A percentile compares a stretch with the other conserved stretches of the same genome.
phyloP scores from a whole-genome alignment of 805 yeast species.

The Tetrapisispora arboricola region DNA sequence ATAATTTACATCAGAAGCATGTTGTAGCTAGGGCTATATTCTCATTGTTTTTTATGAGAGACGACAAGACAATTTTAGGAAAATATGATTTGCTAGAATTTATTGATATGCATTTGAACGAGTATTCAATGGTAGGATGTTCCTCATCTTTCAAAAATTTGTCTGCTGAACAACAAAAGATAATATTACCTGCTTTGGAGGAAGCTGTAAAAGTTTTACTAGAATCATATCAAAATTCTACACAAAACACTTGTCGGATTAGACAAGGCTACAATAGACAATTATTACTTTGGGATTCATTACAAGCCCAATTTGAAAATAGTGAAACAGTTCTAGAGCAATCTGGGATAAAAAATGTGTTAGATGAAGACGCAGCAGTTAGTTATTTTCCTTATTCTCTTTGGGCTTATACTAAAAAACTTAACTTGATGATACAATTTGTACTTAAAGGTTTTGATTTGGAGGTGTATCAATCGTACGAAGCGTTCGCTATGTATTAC shows the following conservation, averaged over 20 bases:
- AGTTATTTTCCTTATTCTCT: slow-evolving; percentile 59
- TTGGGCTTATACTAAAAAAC: slow-evolving; percentile 57
- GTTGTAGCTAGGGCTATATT: slow-evolving; percentile 51
- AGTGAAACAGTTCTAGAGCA: slow-evolving; percentile 38
- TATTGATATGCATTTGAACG: slow-evolving; percentile 34
- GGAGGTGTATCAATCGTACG: slow-evolving; percentile 64
- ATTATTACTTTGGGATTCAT: slow-evolving; percentile 58
- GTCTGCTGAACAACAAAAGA: slow-evolving; percentile 2
- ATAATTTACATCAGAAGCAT: slow-evolving; percentile 28
- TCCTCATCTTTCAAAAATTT: background rate
- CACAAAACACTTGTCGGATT: slow-evolving; percentile 72
- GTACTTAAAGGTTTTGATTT: slow-evolving; percentile 65
- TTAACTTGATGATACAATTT: slow-evolving; percentile 63
- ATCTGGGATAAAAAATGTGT: slow-evolving; percentile 7
- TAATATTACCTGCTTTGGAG: slow-evolving; percentile 20
- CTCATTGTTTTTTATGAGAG: slow-evolving; percentile 52
- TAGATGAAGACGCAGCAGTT: slow-evolving; percentile 8
- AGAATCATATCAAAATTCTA: slow-evolving; percentile 35
- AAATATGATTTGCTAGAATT: slow-evolving; percentile 32
- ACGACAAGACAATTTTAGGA: slow-evolving; percentile 52
- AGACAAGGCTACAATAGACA: slow-evolving; percentile 60
- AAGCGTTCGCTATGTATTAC: slow-evolving; percentile 59
- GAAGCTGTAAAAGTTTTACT: slow-evolving; percentile 40
- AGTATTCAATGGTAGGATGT: slow-evolving; percentile 24
- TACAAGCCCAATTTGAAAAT: slow-evolving; percentile 65